phyloP scores from a whole-genome alignment of 2,329 filamentous ascomycete genomes.

The Corniculantispora saksenae region DNA sequence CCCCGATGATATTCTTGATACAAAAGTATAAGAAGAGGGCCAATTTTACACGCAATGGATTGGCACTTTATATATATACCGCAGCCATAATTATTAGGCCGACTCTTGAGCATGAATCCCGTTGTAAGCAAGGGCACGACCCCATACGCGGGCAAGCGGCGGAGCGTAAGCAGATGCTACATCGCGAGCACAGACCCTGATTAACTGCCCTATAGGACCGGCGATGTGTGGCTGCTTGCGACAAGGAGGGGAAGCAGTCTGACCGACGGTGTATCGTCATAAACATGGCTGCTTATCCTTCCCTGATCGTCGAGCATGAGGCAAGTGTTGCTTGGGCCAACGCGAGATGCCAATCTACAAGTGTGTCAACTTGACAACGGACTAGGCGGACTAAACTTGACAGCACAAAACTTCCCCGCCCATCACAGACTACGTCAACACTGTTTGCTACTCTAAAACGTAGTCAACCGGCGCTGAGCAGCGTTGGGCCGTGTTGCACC shows the following conservation, averaged over 20 bases:
- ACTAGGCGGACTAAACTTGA: no score
- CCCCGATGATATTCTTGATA: neutral
- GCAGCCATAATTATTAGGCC: neutral
- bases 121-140: neutral
- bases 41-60: neutral
- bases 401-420: neutral
- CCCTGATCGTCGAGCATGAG: neutral
- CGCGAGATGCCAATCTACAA: neutral
- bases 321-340: neutral
- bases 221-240: neutral
- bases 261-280: neutral
- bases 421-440: neutral
- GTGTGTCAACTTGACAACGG: neutral
- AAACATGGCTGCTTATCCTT: neutral
- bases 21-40: neutral
- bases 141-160: neutral
- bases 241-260: neutral
- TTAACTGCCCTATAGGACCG: neutral
- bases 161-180: slow-evolving; percentile 9
- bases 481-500: no score
- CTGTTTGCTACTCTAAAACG: neutral
- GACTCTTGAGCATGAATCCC: neutral
- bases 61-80: neutral
- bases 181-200: neutral
- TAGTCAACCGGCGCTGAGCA: neutral